Conservation (phyloP, 768 basidiomycete species). For the Boletus pseudo-olivaceus region DNA sequence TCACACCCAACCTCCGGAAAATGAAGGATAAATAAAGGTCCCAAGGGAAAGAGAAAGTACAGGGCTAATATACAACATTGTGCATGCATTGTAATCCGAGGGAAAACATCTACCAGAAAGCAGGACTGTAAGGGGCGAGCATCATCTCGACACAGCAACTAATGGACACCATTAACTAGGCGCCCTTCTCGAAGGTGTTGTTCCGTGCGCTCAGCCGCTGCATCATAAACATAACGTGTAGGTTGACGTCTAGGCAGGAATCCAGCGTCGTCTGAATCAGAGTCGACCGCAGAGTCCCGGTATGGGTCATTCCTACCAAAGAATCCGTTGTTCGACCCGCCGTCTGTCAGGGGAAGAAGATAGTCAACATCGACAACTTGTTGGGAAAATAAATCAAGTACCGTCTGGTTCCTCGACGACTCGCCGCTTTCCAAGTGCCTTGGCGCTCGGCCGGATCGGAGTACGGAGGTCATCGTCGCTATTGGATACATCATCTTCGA, state of each 20-base stretch:
- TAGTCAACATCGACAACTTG: neutral
- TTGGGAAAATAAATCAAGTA: slow-evolving; percentile 14
- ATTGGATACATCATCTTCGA: slow-evolving; percentile 19
- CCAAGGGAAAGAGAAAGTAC: slow-evolving; percentile 12
- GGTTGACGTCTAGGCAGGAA: slow-evolving; percentile 42
- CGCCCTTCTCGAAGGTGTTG: slow-evolving; percentile 50
- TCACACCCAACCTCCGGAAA: neutral
- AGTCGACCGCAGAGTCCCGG: slow-evolving; percentile 38
- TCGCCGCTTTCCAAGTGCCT: slow-evolving; percentile 83
- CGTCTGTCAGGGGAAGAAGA: slow-evolving; percentile 22
- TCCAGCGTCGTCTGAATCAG: slow-evolving; percentile 47
- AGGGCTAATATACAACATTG: slow-evolving; percentile 25
- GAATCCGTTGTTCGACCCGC: slow-evolving; percentile 57
- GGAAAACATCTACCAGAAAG: slow-evolving; percentile 13
- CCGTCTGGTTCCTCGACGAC: slow-evolving; percentile 52
- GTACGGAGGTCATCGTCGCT: slow-evolving; percentile 33
- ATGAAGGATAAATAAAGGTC: slow-evolving; percentile 24
- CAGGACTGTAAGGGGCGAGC: neutral
- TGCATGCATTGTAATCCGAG: slow-evolving; percentile 14
- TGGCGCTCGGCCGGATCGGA: slow-evolving; percentile 71
- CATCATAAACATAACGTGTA: slow-evolving; percentile 85
- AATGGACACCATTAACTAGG: slow-evolving; percentile 48
- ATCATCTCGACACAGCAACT: slow-evolving; percentile 14
- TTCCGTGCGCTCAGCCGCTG: slow-evolving; percentile 76
- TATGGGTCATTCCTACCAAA: slow-evolving; percentile 37